A percentile compares a stretch with the other conserved stretches of the same genome.
These are phyloP conservation scores for Boletus rex-veris DNA, from an alignment of 768 basidiomycete genomes.

Conservation along the genomic window DNA sequence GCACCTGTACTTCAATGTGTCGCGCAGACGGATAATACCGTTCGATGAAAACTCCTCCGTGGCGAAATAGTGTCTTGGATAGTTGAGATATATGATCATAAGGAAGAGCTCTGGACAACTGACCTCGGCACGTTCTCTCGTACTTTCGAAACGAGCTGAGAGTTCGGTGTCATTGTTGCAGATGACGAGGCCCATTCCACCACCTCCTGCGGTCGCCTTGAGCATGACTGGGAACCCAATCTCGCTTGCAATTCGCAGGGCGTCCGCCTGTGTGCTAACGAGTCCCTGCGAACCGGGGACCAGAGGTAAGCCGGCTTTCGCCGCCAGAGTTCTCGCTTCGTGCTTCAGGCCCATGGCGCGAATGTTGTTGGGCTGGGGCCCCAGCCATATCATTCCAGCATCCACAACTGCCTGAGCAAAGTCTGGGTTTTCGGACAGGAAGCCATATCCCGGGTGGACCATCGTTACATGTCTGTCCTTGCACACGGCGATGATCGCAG, in stretches of 20 bases:
- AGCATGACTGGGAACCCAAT: slow-evolving; percentile 62
- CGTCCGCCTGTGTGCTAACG: slow-evolving; percentile 39
- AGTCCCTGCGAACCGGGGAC: slow-evolving; percentile 57
- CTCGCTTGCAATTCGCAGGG: slow-evolving; percentile 34
- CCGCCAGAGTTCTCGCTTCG: slow-evolving; percentile 46
- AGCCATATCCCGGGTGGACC: slow-evolving; percentile 63
- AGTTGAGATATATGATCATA: background rate
- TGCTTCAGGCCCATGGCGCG: slow-evolving; percentile 61
- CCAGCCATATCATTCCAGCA: slow-evolving; percentile 55
- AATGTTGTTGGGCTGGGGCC: slow-evolving; percentile 50
- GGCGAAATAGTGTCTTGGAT: slow-evolving; percentile 44
- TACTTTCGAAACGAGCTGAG: slow-evolving; percentile 31
- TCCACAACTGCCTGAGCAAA: slow-evolving; percentile 47
- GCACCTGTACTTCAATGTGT: slow-evolving; percentile 66
- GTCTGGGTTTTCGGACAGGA: slow-evolving; percentile 59
- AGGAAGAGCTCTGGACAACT: background rate
- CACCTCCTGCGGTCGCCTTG: slow-evolving; percentile 67
- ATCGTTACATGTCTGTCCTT: slow-evolving; percentile 42
- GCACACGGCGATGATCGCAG: slow-evolving; percentile 42
- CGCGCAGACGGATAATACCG: slow-evolving; percentile 51
- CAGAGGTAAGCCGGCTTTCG: slow-evolving; percentile 46
- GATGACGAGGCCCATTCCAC: slow-evolving; percentile 63
- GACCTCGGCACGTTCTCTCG: slow-evolving; percentile 40
- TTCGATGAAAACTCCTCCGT: slow-evolving; percentile 56
- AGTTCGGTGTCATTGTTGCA: slow-evolving; percentile 44